A percentile compares a stretch with the other conserved stretches of the same genome.
These are phyloP conservation scores for Podospora sp. DNA, from an alignment of 495 filamentous ascomycete genomes.

Conservation along the genomic window DNA sequence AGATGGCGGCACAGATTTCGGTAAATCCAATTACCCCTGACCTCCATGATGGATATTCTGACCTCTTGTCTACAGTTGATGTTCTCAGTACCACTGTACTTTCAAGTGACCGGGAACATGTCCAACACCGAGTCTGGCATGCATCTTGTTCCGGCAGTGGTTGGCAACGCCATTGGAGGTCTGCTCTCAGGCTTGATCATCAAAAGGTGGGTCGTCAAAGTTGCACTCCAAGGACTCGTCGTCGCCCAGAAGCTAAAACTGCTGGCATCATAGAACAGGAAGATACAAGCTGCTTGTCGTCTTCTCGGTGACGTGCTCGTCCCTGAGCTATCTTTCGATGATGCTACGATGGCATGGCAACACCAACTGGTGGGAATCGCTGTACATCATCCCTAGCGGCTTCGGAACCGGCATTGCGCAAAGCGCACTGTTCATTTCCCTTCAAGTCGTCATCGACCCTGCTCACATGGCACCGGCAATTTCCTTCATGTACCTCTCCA, in stretches of 20 bases:
- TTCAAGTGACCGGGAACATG: slow-evolving; percentile 61
- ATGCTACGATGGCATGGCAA: slow-evolving; percentile 64
- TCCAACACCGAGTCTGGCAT: slow-evolving; percentile 61
- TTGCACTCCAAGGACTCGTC: neutral
- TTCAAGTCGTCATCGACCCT: slow-evolving; percentile 55
- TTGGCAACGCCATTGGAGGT: slow-evolving; percentile 67
- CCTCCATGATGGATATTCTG: neutral
- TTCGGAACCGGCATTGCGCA: slow-evolving; percentile 59
- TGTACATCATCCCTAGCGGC: slow-evolving; percentile 62
- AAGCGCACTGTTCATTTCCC: slow-evolving; percentile 58
- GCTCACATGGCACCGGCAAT: slow-evolving; percentile 59
- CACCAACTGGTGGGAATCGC: slow-evolving; percentile 60
- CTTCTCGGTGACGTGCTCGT: slow-evolving; percentile 52
- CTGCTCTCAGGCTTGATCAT: slow-evolving; percentile 62
- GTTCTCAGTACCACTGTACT: slow-evolving; percentile 68
- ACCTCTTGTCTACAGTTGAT: slow-evolving; percentile 44
- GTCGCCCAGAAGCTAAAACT: neutral
- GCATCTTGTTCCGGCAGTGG: slow-evolving; percentile 65
- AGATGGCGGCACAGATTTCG: slow-evolving; percentile 59
- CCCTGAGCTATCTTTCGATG: slow-evolving; percentile 56
- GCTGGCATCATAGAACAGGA: slow-evolving; percentile 48
- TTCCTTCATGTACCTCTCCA: slow-evolving; percentile 55
- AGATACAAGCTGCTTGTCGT: slow-evolving; percentile 60
- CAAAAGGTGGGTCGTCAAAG: slow-evolving; percentile 33
- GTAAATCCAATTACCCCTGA: slow-evolving; percentile 43